phyloP scores from a whole-genome alignment of 805 yeast genomes.

The Myxozyma lipomycoides region DNA sequence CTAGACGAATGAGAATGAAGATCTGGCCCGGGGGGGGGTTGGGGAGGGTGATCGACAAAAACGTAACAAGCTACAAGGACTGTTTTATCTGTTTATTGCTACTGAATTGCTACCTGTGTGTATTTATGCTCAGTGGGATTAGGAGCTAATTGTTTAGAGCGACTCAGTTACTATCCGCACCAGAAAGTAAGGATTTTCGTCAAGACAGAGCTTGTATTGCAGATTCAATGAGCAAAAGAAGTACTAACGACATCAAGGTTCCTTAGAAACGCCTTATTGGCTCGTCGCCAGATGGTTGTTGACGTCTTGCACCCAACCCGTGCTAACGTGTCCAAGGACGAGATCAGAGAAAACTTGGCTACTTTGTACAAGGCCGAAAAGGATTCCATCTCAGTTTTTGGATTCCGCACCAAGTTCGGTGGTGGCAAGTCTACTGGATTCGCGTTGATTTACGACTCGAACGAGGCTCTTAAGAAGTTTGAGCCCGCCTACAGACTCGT shows the following conservation, averaged over 20 bases:
- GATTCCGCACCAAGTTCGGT: slow-evolving; percentile 99
- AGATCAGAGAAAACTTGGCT: slow-evolving; percentile 91
- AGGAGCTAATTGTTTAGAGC: slow-evolving; percentile 21
- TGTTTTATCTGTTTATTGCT: too few species aligned
- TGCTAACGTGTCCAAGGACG: slow-evolving; percentile 99
- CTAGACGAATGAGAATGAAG: too few species aligned
- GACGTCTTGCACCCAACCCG: slow-evolving; percentile 99
- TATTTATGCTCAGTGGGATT: too few species aligned
- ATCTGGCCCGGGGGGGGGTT: too few species aligned
- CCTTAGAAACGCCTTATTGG: slow-evolving; percentile 97
- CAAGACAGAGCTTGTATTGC: neutral
- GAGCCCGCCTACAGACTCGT: slow-evolving; percentile 99
- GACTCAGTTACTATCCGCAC: slow-evolving; percentile 99
- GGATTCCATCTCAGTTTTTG: slow-evolving; percentile 95
- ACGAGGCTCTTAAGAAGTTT: slow-evolving; percentile 95
- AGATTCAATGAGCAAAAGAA: neutral
- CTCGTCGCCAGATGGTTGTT: slow-evolving; percentile 99
- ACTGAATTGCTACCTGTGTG: too few species aligned
- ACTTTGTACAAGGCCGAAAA: slow-evolving; percentile 85
- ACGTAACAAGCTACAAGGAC: too few species aligned
- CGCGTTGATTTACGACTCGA: slow-evolving; percentile 97
- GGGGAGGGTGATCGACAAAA: too few species aligned
- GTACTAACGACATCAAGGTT: slow-evolving; percentile 42
- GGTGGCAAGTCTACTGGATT: slow-evolving; percentile 99
- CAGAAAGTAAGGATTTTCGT: slow-evolving; percentile 60